Evolutionary conservation across 75 land plant species (phyloP).

Genomic region (Cupressus sempervirens): DNA sequence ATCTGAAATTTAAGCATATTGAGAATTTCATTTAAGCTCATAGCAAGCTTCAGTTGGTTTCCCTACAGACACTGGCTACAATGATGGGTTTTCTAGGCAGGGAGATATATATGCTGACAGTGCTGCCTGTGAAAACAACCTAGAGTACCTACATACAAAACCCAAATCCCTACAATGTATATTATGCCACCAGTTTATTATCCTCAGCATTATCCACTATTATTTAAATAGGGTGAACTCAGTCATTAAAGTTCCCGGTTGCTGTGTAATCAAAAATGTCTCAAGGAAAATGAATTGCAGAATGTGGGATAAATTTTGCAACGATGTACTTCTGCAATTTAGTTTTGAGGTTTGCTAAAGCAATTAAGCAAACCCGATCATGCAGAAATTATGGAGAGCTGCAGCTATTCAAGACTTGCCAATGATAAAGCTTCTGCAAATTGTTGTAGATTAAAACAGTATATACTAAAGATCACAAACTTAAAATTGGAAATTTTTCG

Average conservation of each 20-base stretch:
- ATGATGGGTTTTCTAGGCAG: not conserved
- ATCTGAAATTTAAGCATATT: too few relatives aligned
- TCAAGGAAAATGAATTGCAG: not conserved
- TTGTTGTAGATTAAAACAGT: not conserved
- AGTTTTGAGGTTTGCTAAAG: not conserved
- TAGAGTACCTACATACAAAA: not conserved
- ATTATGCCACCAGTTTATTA: not conserved
- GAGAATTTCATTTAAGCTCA: not conserved
- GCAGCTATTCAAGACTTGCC: not conserved
- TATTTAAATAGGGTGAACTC: not conserved
- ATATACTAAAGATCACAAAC: not conserved
- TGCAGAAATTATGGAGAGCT: not conserved
- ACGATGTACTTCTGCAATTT: not conserved
- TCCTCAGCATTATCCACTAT: not conserved
- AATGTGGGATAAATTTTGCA: not conserved
- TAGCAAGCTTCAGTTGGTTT: not conserved
- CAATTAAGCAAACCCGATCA: not conserved
- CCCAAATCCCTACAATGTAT: not conserved
- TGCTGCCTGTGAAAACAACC: not conserved
- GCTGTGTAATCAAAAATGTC: not conserved
- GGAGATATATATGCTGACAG: not conserved
- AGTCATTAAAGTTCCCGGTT: not conserved
- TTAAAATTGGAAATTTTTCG: not conserved
- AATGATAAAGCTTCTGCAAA: not conserved
- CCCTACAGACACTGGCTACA: not conserved